Percentiles rank a stretch among this genome's conserved stretches.
Conservation (phyloP, 2,329 filamentous ascomycete species). For the Cercospora beticola region DNA sequence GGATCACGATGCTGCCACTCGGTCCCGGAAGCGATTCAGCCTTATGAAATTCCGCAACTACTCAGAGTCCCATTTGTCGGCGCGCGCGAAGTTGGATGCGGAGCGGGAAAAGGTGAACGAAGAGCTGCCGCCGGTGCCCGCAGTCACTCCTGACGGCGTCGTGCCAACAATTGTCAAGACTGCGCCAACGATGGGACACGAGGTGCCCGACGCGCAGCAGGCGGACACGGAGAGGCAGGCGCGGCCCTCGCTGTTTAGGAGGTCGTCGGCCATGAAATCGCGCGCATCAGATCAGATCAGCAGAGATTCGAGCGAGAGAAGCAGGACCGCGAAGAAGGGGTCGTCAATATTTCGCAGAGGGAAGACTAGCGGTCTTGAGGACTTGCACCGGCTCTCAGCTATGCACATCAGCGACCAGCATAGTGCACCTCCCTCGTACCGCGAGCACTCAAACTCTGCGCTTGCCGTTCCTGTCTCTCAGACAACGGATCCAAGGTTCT, state of each 20-base stretch:
- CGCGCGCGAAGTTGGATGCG: conserved; percentile 68
- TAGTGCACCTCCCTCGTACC: conserved; percentile 57
- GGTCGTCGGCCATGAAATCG: conserved; percentile 27
- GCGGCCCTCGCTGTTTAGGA: conserved; percentile 31
- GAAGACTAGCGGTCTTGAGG: conserved; percentile 38
- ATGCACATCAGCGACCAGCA: conserved; percentile 41
- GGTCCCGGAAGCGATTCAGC: conserved; percentile 55
- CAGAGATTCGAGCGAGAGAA: conserved; percentile 17
- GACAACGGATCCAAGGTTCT: conserved; percentile 52
- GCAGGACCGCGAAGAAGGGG: conserved; percentile 26
- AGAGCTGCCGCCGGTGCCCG: conserved; percentile 49
- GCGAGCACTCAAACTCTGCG: conserved; percentile 61
- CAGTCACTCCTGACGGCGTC: conserved; percentile 35
- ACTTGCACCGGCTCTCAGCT: conserved; percentile 60
- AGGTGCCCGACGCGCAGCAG: conserved; percentile 11
- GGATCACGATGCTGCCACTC: conserved; percentile 19
- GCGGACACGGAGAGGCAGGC: conserved; percentile 17
- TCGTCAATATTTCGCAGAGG: conserved; percentile 34
- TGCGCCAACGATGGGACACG: conserved; percentile 51
- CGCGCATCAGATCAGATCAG: conserved; percentile 20
- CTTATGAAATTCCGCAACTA: conserved; percentile 81
- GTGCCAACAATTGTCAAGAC: conserved; percentile 82
- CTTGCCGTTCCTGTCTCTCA: conserved; percentile 61
- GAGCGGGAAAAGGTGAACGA: conserved; percentile 44
- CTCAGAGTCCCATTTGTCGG: conserved; percentile 84